These are phyloP conservation scores for Geotrichum bryndzae DNA, from an alignment of 1,139 yeast genomes.

Conservation along the genomic window DNA sequence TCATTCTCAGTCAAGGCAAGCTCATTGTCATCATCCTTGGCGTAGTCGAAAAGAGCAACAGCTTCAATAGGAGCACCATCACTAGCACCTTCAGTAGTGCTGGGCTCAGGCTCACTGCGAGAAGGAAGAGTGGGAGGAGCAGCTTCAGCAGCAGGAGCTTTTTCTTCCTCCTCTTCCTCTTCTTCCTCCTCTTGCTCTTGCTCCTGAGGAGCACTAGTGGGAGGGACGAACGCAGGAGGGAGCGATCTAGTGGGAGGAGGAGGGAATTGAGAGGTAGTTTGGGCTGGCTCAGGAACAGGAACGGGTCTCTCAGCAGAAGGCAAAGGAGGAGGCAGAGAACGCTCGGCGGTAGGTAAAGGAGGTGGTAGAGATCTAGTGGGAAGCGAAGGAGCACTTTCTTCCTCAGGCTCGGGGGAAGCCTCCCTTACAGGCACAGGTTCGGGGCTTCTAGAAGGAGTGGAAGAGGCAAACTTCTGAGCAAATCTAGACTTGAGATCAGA, in stretches of 20 bases:
- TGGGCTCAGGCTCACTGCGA: slow-evolving; percentile 18
- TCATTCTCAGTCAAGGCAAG: slow-evolving; percentile 63
- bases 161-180: slow-evolving; percentile 12
- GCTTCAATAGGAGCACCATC: slow-evolving; percentile 37
- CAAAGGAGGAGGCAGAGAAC: slow-evolving; percentile 7
- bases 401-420: slow-evolving; percentile 16
- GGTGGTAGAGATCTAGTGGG: slow-evolving; percentile 2
- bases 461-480: slow-evolving; percentile 18
- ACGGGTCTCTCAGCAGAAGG: background rate
- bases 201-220: slow-evolving; percentile 5
- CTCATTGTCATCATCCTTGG: slow-evolving; percentile 71
- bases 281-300: background rate
- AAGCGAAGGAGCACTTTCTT: slow-evolving; percentile 17
- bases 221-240: slow-evolving; percentile 7
- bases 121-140: slow-evolving; percentile 19
- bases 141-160: slow-evolving; percentile 13
- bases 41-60: slow-evolving; percentile 55
- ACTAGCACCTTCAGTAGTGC: slow-evolving; percentile 17
- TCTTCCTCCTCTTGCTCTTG: slow-evolving; percentile 11
- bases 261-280: slow-evolving; percentile 2
- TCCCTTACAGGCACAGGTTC: slow-evolving; percentile 11
- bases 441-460: slow-evolving; percentile 9
- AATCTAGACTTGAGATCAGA: slow-evolving; percentile 22
- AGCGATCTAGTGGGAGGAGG: slow-evolving; percentile 4
- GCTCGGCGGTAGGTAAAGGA: slow-evolving; percentile 2